phyloP scores from a whole-genome alignment of 345 rosid species.

The Hibiscus mutabilis region DNA sequence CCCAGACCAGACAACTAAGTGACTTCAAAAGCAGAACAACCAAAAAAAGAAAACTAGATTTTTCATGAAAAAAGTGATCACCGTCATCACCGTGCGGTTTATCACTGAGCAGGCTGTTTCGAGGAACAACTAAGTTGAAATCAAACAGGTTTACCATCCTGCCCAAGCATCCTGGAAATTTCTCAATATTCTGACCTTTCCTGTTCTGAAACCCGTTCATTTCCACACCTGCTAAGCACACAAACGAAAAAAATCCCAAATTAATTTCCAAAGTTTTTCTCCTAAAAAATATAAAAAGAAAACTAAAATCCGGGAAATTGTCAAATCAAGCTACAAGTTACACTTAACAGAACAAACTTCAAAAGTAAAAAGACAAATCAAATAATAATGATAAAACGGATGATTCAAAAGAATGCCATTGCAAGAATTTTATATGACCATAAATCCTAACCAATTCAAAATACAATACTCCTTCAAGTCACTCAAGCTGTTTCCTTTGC shows the following conservation, averaged over 20 bases:
- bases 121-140: conserved; percentile 43
- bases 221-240: conserved; percentile 36
- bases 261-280: not conserved
- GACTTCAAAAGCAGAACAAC: not conserved
- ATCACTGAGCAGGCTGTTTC: conserved; percentile 36
- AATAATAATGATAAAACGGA: not conserved
- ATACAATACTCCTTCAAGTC: not conserved
- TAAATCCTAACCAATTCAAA: not conserved
- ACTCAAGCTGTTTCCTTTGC: not conserved
- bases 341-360: not conserved
- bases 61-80: conserved; percentile 19
- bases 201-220: conserved; percentile 52
- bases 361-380: not conserved
- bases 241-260: conserved; percentile 3
- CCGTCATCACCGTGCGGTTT: conserved; percentile 59
- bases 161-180: conserved; percentile 56
- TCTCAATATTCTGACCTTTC: conserved; percentile 46
- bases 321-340: not conserved
- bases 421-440: not conserved
- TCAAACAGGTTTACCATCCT: conserved; percentile 62
- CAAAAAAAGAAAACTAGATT: not conserved
- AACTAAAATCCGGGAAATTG: not conserved
- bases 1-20: not conserved
- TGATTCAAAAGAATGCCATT: not conserved
- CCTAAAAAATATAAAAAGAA: not conserved